phyloP scores from a whole-genome alignment of 2,329 filamentous ascomycete species.

The Pseudogymnoascus sp. region DNA sequence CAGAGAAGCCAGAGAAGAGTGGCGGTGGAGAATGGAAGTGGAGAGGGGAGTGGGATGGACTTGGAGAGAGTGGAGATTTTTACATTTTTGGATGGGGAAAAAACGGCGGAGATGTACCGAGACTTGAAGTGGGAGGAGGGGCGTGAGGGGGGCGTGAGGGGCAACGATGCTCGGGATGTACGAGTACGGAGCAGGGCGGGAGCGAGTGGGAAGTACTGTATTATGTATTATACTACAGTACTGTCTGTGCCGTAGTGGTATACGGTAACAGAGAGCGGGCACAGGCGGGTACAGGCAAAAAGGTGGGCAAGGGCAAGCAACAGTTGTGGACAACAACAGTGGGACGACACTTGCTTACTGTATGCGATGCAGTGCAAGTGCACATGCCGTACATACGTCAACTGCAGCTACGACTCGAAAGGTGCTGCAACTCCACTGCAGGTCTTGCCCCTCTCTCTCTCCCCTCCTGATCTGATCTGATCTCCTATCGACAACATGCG shows the following conservation, averaged over 20 bases:
- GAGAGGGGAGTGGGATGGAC: neutral
- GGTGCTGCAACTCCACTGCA: neutral
- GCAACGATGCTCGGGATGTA: neutral
- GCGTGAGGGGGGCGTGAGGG: neutral
- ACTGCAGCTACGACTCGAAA: neutral
- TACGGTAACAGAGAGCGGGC: no score
- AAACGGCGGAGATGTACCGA: neutral
- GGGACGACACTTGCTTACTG: neutral
- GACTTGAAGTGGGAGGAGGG: neutral
- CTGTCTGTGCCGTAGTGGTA: no score
- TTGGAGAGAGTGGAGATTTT: neutral
- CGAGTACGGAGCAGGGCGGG: neutral
- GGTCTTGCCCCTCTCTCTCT: neutral
- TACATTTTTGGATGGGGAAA: neutral
- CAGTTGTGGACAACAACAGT: no score
- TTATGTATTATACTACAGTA: neutral
- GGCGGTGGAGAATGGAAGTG: neutral
- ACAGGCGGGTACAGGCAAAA: no score
- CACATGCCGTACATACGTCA: neutral
- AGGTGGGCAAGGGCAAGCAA: no score
- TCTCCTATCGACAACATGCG: neutral
- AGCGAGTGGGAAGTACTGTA: neutral
- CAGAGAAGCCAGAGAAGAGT: neutral
- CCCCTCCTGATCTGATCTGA: no score
- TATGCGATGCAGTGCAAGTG: neutral